phyloP scores from a whole-genome alignment of 2,329 filamentous ascomycete species.

The Mycogone perniciosa region DNA sequence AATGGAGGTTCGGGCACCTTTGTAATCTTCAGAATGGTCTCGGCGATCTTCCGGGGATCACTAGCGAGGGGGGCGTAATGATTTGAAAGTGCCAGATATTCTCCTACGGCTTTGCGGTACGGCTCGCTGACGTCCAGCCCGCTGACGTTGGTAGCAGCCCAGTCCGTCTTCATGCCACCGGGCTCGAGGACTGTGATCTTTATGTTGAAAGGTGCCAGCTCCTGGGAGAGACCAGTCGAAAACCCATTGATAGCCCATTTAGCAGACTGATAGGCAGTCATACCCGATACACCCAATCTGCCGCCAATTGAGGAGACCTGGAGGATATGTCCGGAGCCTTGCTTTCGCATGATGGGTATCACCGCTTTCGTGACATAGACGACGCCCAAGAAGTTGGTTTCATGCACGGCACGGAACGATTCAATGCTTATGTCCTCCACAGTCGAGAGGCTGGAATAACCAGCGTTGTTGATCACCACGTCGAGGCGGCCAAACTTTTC shows the following conservation, averaged over 20 bases:
- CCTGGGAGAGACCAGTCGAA: slow-evolving; percentile 29
- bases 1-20: slow-evolving; percentile 24
- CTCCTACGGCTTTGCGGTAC: slow-evolving; percentile 31
- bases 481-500: slow-evolving; percentile 50
- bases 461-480: slow-evolving; percentile 56
- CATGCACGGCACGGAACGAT: slow-evolving; percentile 46
- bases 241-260: slow-evolving; percentile 36
- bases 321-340: slow-evolving; percentile 29
- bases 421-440: slow-evolving; percentile 46
- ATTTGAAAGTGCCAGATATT: slow-evolving; percentile 10
- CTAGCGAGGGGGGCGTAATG: slow-evolving; percentile 7
- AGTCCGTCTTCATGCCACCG: slow-evolving; percentile 36
- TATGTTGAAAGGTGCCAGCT: slow-evolving; percentile 32
- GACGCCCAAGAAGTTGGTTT: slow-evolving; percentile 55
- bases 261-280: slow-evolving; percentile 31
- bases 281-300: slow-evolving; percentile 26
- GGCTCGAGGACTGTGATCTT: slow-evolving; percentile 34
- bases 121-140: slow-evolving; percentile 25
- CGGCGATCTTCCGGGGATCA: slow-evolving; percentile 21
- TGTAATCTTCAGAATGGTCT: slow-evolving; percentile 22
- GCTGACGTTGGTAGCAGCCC: slow-evolving; percentile 25
- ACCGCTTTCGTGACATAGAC: slow-evolving; percentile 44
- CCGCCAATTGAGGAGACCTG: slow-evolving; percentile 36
- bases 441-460: slow-evolving; percentile 47
- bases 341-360: slow-evolving; percentile 28